These are phyloP conservation scores for Aspergillus tubingensis DNA, from an alignment of 2,329 filamentous ascomycete genomes.

Conservation along the genomic window DNA sequence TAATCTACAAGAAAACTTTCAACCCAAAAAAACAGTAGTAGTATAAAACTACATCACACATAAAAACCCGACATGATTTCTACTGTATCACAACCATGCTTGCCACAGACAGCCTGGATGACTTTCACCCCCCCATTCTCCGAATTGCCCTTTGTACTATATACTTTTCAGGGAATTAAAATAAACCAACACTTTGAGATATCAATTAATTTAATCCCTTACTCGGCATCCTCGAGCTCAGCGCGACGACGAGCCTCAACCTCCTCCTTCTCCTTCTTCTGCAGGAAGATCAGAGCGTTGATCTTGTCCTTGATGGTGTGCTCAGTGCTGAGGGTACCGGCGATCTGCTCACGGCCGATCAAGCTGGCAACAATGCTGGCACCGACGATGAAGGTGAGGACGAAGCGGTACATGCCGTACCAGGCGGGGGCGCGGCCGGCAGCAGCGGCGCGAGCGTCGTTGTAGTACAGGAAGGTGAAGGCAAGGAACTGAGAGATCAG, in stretches of 20 bases:
- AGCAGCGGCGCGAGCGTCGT: conserved; percentile 71
- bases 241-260: conserved; percentile 40
- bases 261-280: conserved; percentile 50
- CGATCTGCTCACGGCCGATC: conserved; percentile 78
- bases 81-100: conserved; percentile 8
- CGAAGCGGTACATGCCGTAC: conserved; percentile 89
- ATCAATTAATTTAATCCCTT: conserved; percentile 20
- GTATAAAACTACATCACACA: neutral
- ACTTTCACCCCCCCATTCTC: neutral
- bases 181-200: no score
- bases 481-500: conserved; percentile 82
- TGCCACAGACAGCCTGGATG: neutral
- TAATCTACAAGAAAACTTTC: conserved; percentile 4
- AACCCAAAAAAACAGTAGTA: neutral
- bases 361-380: conserved; percentile 77
- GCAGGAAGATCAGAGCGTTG: conserved; percentile 52
- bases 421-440: conserved; percentile 79
- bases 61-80: neutral
- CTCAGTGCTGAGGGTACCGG: conserved; percentile 36
- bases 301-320: conserved; percentile 53
- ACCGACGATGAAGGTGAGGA: conserved; percentile 87
- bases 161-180: neutral
- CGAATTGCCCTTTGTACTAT: neutral
- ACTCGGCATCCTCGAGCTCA: conserved; percentile 36
- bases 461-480: conserved; percentile 84